These are phyloP conservation scores for Corchorus olitorius DNA, from an alignment of 345 rosid species.

Conservation along the genomic window DNA sequence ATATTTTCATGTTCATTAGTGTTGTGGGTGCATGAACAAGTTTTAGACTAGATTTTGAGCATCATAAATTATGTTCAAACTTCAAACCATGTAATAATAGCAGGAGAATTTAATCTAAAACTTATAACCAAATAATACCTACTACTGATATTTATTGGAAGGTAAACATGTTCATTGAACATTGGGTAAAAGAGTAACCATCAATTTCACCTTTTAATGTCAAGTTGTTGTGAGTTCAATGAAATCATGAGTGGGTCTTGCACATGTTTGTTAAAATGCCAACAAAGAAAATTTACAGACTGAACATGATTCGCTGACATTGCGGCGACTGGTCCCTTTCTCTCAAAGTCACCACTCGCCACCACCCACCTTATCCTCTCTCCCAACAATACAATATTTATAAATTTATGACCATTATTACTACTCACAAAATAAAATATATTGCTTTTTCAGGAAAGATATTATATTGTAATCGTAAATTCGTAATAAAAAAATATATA, in stretches of 20 bases:
- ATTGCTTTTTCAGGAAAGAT: neutral
- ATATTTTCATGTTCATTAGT: no score
- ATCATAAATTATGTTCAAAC: no score
- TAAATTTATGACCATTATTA: no score
- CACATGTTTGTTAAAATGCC: constrained; percentile 19
- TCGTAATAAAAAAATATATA: neutral
- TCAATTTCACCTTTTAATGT: neutral
- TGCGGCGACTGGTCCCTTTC: constrained; percentile 17
- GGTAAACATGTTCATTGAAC: no score
- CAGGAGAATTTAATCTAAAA: no score
- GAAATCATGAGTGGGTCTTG: neutral
- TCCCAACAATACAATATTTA: neutral
- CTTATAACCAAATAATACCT: no score
- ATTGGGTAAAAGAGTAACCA: neutral
- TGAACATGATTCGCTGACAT: constrained; percentile 11
- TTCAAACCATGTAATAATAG: no score
- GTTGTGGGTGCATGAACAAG: no score
- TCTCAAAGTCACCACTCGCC: constrained; percentile 14
- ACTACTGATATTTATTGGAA: no score
- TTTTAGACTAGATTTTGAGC: no score
- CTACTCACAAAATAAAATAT: no score
- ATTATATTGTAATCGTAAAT: neutral
- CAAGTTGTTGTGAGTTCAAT: neutral
- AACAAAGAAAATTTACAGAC: neutral
- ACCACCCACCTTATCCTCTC: constrained; percentile 16